Percentiles rank a stretch among this genome's conserved stretches.
phyloP scores from a whole-genome alignment of 176 grass and related monocot genomes.

The Zoysia japonica region DNA sequence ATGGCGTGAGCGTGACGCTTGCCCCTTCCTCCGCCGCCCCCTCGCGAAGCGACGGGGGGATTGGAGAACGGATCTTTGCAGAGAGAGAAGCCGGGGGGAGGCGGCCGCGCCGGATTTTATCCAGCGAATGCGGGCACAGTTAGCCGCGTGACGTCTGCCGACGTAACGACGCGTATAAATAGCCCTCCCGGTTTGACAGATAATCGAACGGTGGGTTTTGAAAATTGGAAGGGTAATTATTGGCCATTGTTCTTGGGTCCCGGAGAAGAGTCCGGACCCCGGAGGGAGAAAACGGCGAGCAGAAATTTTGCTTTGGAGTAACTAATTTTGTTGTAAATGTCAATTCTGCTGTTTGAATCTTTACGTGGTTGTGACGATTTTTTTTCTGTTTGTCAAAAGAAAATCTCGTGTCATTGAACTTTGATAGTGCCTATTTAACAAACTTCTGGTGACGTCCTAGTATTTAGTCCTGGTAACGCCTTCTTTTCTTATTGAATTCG shows the following conservation, averaged over 20 bases:
- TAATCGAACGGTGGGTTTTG: constrained; percentile 23
- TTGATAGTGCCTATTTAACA: neutral
- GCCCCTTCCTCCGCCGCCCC: constrained; percentile 10
- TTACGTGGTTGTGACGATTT: neutral
- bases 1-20: constrained; percentile 16
- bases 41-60: constrained; percentile 43
- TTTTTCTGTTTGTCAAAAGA: neutral
- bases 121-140: constrained; percentile 18
- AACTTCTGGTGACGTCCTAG: neutral
- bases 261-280: neutral
- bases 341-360: neutral
- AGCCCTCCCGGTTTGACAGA: neutral
- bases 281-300: neutral
- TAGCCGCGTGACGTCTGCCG: constrained; percentile 34
- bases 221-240: constrained; percentile 18
- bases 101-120: constrained; percentile 37
- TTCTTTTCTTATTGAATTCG: too few species aligned
- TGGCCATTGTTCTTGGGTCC: constrained; percentile 38
- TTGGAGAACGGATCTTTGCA: constrained; percentile 17
- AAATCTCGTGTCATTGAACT: neutral
- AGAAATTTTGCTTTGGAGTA: neutral
- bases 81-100: neutral
- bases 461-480: too few species aligned
- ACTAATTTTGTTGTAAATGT: constrained; percentile 24
- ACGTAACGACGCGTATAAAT: constrained; percentile 19